phyloP scores from a whole-genome alignment of 2,329 filamentous ascomycete species.

The Tolypocladium capitatum region DNA sequence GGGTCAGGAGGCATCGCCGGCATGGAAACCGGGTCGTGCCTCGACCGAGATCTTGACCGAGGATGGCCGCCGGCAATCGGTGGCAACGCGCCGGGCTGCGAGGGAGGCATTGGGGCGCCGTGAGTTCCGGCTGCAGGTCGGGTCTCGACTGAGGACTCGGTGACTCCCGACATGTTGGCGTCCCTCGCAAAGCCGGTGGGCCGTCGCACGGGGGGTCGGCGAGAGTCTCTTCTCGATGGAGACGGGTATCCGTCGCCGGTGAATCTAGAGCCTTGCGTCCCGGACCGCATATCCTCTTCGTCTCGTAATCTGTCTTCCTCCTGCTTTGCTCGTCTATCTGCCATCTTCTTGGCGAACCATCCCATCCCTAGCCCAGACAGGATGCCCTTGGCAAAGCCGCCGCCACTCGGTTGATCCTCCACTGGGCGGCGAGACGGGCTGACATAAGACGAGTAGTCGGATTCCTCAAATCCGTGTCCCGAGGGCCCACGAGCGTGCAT shows the following conservation, averaged over 20 bases:
- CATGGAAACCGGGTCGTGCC: conserved; percentile 33
- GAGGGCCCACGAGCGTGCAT: conserved; percentile 31
- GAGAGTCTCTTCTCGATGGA: conserved; percentile 25
- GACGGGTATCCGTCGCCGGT: conserved; percentile 54
- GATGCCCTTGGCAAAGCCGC: conserved; percentile 42
- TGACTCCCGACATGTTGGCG: conserved; percentile 18
- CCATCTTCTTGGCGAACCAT: conserved; percentile 54
- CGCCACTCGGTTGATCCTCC: conserved; percentile 27
- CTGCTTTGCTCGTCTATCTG: conserved; percentile 34
- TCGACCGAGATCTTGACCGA: conserved; percentile 25
- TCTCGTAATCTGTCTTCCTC: conserved; percentile 33
- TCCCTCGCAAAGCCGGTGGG: conserved; percentile 15
- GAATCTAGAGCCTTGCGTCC: conserved; percentile 49
- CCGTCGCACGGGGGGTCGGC: conserved; percentile 17
- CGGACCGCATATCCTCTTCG: conserved; percentile 43
- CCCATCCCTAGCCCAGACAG: conserved; percentile 52
- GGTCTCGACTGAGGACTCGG: conserved; percentile 21
- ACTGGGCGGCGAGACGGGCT: conserved; percentile 47
- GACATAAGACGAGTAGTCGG: conserved; percentile 46
- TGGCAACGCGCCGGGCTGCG: conserved; percentile 10
- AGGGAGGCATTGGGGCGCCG: conserved; percentile 2
- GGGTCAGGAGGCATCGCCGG: conserved; percentile 41
- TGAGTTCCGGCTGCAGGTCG: conserved; percentile 15
- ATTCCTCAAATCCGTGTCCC: conserved; percentile 33
- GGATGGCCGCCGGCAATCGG: conserved; percentile 11